These are phyloP conservation scores for Limtongia smithiae DNA, from an alignment of 805 yeast genomes.

Conservation along the genomic window DNA sequence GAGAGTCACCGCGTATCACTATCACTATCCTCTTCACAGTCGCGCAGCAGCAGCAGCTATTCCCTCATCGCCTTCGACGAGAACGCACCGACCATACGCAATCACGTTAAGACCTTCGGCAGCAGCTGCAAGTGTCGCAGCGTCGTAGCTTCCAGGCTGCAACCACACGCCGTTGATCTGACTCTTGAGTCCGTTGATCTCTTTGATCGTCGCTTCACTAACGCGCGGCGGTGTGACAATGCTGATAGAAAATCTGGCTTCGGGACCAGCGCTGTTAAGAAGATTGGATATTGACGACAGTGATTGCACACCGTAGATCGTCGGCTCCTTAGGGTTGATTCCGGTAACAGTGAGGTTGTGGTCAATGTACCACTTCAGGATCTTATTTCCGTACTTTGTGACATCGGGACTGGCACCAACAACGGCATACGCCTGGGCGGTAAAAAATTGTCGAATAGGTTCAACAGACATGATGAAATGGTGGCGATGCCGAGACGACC, in stretches of 20 bases:
- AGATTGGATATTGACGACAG: conserved; percentile 29
- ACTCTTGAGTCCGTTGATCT: conserved; percentile 36
- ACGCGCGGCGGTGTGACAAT: conserved; percentile 73
- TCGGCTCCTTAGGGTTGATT: conserved; percentile 54
- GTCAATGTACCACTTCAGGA: conserved; percentile 61
- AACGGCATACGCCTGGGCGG: conserved; percentile 56
- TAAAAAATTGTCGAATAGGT: conserved; percentile 43
- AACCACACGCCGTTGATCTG: conserved; percentile 66
- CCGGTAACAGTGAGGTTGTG: conserved; percentile 61
- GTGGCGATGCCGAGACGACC: too few relatives aligned
- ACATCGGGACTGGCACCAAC: conserved; percentile 69
- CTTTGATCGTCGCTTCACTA: conserved; percentile 46
- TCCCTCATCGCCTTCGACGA: conserved; percentile 58
- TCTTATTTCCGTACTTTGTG: conserved; percentile 65
- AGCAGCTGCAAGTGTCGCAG: conserved; percentile 44
- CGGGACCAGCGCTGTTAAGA: conserved; percentile 32
- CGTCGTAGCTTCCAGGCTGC: conserved; percentile 76
- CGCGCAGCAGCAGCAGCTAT: conserved; percentile 15
- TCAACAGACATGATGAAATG: conserved; percentile 16
- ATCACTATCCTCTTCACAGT: too few relatives aligned
- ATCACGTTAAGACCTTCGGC: conserved; percentile 39
- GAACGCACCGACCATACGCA: conserved; percentile 61
- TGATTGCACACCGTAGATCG: conserved; percentile 47
- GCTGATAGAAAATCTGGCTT: conserved; percentile 52
- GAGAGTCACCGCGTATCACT: too few relatives aligned